Evolutionary conservation across 1,284 basidiomycete genomes (phyloP).

Genomic region (Irpex sp.): DNA sequence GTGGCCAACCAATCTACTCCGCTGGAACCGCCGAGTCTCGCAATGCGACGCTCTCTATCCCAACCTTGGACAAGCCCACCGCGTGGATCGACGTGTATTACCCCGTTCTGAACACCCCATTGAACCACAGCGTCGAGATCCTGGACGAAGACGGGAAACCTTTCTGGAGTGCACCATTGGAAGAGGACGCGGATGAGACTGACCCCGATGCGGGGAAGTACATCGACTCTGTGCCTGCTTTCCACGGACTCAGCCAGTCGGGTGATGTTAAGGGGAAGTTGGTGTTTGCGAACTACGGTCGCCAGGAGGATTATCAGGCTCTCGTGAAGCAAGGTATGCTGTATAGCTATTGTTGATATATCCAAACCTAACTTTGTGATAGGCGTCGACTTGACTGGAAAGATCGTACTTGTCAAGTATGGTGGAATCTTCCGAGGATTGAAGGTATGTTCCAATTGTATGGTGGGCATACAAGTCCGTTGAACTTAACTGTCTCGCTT

Average conservation of each 20-base stretch:
- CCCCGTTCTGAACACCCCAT: slow-evolving; percentile 77
- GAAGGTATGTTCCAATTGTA: slow-evolving; percentile 41
- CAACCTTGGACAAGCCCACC: slow-evolving; percentile 43
- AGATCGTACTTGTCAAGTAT: slow-evolving; percentile 83
- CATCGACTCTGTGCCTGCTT: slow-evolving; percentile 54
- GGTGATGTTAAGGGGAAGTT: slow-evolving; percentile 68
- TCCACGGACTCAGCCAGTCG: slow-evolving; percentile 67
- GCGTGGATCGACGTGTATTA: slow-evolving; percentile 85
- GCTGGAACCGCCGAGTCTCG: slow-evolving; percentile 66
- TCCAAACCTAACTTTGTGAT: background rate
- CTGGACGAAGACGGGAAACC: slow-evolving; percentile 49
- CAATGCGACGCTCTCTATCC: slow-evolving; percentile 57
- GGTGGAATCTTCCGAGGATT: slow-evolving; percentile 83
- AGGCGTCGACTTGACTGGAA: slow-evolving; percentile 65
- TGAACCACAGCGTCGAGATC: slow-evolving; percentile 60
- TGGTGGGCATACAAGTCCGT: background rate
- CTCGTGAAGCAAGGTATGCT: slow-evolving; percentile 39
- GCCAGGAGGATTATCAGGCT: slow-evolving; percentile 49
- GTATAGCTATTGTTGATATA: background rate
- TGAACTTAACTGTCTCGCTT: background rate
- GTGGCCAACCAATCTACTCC: slow-evolving; percentile 51
- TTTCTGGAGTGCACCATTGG: slow-evolving; percentile 66
- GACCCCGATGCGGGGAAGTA: slow-evolving; percentile 66
- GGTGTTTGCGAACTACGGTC: slow-evolving; percentile 83
- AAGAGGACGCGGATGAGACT: slow-evolving; percentile 60